Percentiles rank a stretch among this genome's conserved stretches.
Evolutionary conservation across 176 grass and related monocot species (phyloP).

Genomic region (Hsuehochloa calcarea): DNA sequence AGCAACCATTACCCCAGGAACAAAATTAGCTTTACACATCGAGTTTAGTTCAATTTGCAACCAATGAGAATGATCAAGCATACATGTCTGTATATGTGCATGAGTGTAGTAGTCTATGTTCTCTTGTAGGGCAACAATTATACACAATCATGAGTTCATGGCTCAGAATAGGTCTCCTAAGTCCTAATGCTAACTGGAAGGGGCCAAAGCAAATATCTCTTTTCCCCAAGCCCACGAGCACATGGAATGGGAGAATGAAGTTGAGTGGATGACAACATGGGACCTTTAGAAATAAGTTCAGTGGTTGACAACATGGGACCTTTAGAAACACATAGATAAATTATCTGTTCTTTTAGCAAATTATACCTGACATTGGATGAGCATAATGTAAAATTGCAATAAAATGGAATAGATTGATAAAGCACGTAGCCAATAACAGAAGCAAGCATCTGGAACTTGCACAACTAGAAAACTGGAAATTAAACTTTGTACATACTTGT

Average conservation of each 20-base stretch:
- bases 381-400: background rate
- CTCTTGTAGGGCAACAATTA: background rate
- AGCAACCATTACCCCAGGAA: background rate
- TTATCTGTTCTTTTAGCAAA: background rate
- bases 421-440: conserved; percentile 7
- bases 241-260: background rate
- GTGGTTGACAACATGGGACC: background rate
- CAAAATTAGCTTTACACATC: background rate
- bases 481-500: conserved; percentile 65
- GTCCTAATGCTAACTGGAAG: background rate
- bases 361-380: background rate
- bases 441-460: conserved; percentile 16
- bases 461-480: conserved; percentile 20
- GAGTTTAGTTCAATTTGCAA: background rate
- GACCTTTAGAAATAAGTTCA: conserved; percentile 7
- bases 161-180: background rate
- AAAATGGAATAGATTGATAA: conserved; percentile 18
- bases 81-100: background rate
- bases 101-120: background rate
- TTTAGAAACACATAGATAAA: background rate
- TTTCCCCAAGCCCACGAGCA: background rate
- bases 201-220: background rate
- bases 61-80: background rate
- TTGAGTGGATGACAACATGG: background rate
- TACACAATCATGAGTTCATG: conserved; percentile 4